Evolutionary conservation across 371 early-diverging fungal genomes (phyloP), one percentile per base, ranked within the genome.

Genomic region (Cladochytrium tenue): DNA sequence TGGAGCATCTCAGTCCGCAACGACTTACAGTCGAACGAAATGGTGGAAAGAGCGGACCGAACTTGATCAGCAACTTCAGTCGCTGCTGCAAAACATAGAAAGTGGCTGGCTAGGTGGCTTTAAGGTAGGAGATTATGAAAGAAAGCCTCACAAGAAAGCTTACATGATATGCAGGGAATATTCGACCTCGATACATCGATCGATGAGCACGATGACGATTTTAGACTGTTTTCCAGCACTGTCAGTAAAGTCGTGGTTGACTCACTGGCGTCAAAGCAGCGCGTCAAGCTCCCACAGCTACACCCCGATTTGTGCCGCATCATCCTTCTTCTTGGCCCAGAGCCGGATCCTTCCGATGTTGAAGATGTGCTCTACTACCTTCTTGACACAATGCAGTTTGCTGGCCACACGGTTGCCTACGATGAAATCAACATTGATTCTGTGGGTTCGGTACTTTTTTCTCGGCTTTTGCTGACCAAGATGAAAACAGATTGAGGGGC

Each of bases 81-180:
- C 57, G 1, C 61, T 93, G 25, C 66, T 95, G 28, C 73, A 57
- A 0, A 63, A 67, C 1, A 82, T 96, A 10, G 92, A 96, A 63
- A 68, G 71, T 32, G 76, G 76, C 20, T 95, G 95, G 95, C 79
- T 95, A 1, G 90, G 94, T 28, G 93, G 92, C 0, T 92, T 94
- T 71, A 76, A 73, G 70, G 82, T 73, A 26, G 10, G 58, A 7
- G 43, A 43, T 43, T 43, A 20, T 43, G 43, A 7, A 31, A 23
- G 53, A 61, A 61, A 33, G 36, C 62, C n/a, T 10, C 35, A 31
- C 4, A n/a, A 13, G 15, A 62, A 10, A 51, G 25, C 32, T 66
- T n/a, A 20, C 7, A 7, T 1, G 58, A 32, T 65, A 52, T 53
- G 20, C 51, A 70, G 72, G 76, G 76, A 3, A 30, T 76, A 23